Conservation (phyloP, 257 asterid species). For the Ajuga chamaepitys region DNA sequence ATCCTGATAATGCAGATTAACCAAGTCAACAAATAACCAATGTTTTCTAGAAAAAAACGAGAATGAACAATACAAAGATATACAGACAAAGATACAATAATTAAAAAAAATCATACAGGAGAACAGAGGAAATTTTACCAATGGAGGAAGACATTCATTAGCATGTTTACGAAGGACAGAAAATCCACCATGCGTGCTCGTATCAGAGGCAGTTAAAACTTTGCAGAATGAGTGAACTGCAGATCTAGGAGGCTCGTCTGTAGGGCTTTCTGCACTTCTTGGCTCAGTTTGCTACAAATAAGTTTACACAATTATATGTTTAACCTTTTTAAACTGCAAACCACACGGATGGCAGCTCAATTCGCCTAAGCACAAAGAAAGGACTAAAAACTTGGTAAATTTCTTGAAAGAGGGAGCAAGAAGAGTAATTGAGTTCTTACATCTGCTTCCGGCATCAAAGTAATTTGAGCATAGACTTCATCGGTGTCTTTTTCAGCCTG, state of each 20-base stretch:
- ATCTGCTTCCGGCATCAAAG: slow-evolving; percentile 67
- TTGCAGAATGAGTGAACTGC: slow-evolving; percentile 77
- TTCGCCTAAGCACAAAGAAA: not conserved
- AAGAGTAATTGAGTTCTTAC: slow-evolving; percentile 32
- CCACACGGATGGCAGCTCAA: not conserved
- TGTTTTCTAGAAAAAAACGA: not conserved
- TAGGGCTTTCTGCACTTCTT: slow-evolving; percentile 33
- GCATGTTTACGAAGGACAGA: slow-evolving; percentile 90
- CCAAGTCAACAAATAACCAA: slow-evolving; percentile 8
- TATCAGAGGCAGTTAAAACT: slow-evolving; percentile 87
- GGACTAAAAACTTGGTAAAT: not conserved
- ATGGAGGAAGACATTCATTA: slow-evolving; percentile 78
- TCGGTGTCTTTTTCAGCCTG: slow-evolving; percentile 88
- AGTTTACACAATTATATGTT: not conserved
- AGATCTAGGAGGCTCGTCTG: slow-evolving; percentile 51
- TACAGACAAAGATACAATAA: not conserved
- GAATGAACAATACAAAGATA: not conserved
- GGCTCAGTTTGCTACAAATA: slow-evolving; percentile 58
- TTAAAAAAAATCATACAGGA: not conserved
- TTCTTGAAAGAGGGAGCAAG: not conserved
- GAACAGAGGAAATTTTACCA: slow-evolving; percentile 36
- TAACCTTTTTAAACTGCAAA: not conserved
- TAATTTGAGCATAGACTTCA: slow-evolving; percentile 89
- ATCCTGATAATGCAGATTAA: slow-evolving; percentile 40
- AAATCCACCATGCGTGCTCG: slow-evolving; percentile 92